Evolutionary conservation across 345 rosid species (phyloP).

Genomic region (Linum trigynum): DNA sequence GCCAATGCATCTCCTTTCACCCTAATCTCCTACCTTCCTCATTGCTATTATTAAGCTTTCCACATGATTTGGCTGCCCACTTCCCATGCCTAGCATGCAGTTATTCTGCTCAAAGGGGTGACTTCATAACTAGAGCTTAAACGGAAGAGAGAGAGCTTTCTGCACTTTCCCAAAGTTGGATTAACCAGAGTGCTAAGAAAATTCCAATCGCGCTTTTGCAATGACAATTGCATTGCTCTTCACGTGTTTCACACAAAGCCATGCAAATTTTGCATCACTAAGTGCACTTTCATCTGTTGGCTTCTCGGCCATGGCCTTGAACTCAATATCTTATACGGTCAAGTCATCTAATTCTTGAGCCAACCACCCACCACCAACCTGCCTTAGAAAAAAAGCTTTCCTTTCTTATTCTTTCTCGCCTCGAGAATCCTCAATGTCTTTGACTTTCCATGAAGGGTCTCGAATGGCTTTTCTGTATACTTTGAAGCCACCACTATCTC

Average conservation of each 20-base stretch:
- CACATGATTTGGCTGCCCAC: conserved; percentile 90
- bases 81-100: conserved; percentile 96
- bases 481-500: conserved; percentile 91
- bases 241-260: conserved; percentile 92
- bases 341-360: conserved; percentile 83
- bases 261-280: conserved; percentile 80
- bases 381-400: conserved; percentile 61
- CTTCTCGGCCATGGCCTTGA: conserved; percentile 52
- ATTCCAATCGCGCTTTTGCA: conserved; percentile 49
- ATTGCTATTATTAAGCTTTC: conserved; percentile 89
- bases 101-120: conserved; percentile 44
- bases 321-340: conserved; percentile 64
- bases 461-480: conserved; percentile 72
- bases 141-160: no score
- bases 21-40: conserved; percentile 82
- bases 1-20: conserved; percentile 91
- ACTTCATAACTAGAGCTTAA: conserved; percentile 2
- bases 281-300: conserved; percentile 48
- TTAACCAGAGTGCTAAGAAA: no score
- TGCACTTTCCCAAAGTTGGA: no score
- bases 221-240: conserved; percentile 96
- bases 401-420: conserved; percentile 59
- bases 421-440: conserved; percentile 86
- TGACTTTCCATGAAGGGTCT: conserved; percentile 77
- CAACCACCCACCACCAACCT: conserved; percentile 90